phyloP scores from a whole-genome alignment of 768 basidiomycete species.

The Phylloporus rhodoxanthus region DNA sequence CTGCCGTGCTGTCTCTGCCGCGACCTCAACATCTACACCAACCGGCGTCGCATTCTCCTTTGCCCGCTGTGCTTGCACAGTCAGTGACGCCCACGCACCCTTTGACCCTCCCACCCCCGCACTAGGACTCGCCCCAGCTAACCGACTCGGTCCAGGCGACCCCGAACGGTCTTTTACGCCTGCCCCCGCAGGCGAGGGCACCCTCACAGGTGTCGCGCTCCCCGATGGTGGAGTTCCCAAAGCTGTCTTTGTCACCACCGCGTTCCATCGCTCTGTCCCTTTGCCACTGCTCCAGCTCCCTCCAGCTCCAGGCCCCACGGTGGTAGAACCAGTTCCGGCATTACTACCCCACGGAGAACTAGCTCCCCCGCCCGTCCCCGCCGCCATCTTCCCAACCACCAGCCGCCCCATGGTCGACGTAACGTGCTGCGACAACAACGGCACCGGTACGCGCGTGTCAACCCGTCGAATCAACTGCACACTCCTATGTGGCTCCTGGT shows the following conservation, averaged over 20 bases:
- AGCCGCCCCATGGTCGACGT: conserved; percentile 53
- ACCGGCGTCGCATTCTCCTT: neutral
- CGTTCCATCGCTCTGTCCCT: conserved; percentile 12
- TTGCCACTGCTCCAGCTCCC: neutral
- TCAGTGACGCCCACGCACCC: conserved; percentile 20
- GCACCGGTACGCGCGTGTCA: conserved; percentile 73
- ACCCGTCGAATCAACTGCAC: conserved; percentile 78
- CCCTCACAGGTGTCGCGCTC: conserved; percentile 10
- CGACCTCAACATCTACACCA: neutral
- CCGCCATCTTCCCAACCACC: conserved; percentile 43
- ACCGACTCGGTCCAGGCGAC: conserved; percentile 8
- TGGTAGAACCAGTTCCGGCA: neutral
- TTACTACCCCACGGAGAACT: neutral
- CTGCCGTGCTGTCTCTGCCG: neutral
- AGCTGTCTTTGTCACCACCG: conserved; percentile 12
- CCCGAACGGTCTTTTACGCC: conserved; percentile 1
- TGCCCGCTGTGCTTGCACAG: conserved; percentile 14
- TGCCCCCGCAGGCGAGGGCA: conserved; percentile 16
- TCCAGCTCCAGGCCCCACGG: neutral
- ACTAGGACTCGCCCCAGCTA: neutral
- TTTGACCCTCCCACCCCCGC: neutral
- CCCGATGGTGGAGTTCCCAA: conserved; percentile 1
- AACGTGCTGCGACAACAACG: conserved; percentile 52
- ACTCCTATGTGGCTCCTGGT: conserved; percentile 84
- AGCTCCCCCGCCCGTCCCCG: conserved; percentile 7